Base-by-base conservation (phyloP, 305 asterid species). In the Striga hermonthica region DNA sequence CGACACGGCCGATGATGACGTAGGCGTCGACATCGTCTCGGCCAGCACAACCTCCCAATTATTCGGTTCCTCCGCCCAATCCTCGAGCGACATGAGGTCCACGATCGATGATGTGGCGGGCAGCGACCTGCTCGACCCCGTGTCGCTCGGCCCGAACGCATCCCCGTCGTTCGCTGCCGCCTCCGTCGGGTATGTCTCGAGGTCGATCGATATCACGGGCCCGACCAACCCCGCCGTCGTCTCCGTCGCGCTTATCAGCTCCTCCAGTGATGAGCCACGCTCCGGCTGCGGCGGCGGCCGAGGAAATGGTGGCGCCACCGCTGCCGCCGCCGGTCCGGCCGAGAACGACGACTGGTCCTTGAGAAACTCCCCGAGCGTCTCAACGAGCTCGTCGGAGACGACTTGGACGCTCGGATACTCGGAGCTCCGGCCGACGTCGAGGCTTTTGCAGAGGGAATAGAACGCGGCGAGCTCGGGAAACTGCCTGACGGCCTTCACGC, bases 301-400 rank as follows among this genome's bases (percentile, higher is more conserved):
- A 5, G 11, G 13, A 13, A 6, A 10, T 9, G 53, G 13, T 1
- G 37, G 9, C 9, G n/a, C 15, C 5, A n/a, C 59, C 39, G 40
- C 13, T 5, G 60, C n/a, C 6, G 0, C 64, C 57, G 38, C 44
- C 76, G 7, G 79, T 54, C 6, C 76, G 7, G 78, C 57, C 6
- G 87, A 75, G 50, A 87, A 87, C 3, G 96, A 83, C 0, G 96
- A 89, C 60, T 86, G 87, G 72, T 89, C 98, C 57, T 89, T 92
- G 76, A 92, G 71, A 67, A 81, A 89, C 35, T 92, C 97, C 45
- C 79, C 88, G 35, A 92, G 61, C 4, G 96, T 80, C 62, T 87
- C 97, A 4, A 92, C 86, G 36, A 89, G 43, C 70, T 92, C 97
- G 7, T 86, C 91, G 0, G 95, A 82, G 62, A 92, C 81, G 1